These are phyloP conservation scores for Psilocybe tampanensis DNA, from an alignment of 768 basidiomycete species.

Conservation along the genomic window DNA sequence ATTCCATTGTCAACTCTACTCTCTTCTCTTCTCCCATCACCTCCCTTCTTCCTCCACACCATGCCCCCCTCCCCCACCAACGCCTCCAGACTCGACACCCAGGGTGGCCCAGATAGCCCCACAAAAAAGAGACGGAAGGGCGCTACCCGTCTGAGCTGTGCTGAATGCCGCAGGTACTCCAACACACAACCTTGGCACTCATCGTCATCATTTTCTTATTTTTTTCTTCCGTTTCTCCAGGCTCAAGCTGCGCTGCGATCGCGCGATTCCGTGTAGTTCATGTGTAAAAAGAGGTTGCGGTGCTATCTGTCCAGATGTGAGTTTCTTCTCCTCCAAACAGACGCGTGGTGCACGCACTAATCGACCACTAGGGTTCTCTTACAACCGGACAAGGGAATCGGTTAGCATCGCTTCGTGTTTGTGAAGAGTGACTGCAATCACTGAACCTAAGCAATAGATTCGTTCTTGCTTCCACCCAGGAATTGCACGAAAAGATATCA, in stretches of 20 bases:
- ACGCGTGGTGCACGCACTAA: slow-evolving; percentile 13
- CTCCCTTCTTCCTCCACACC: slow-evolving; percentile 22
- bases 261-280: slow-evolving; percentile 75
- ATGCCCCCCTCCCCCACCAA: slow-evolving; percentile 39
- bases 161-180: slow-evolving; percentile 72
- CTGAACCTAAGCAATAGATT: slow-evolving; percentile 45
- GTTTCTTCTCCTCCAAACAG: slow-evolving; percentile 25
- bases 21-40: slow-evolving; percentile 26
- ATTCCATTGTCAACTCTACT: slow-evolving; percentile 10
- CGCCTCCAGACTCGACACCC: slow-evolving; percentile 28
- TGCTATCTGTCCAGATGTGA: slow-evolving; percentile 80
- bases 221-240: slow-evolving; percentile 31
- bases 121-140: slow-evolving; percentile 68
- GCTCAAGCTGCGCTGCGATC: slow-evolving; percentile 74
- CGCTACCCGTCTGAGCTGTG: slow-evolving; percentile 77
- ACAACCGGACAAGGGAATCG: slow-evolving; percentile 85
- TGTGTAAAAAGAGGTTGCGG: slow-evolving; percentile 82
- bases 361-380: slow-evolving; percentile 59
- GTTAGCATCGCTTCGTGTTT: slow-evolving; percentile 34
- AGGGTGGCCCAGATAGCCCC: slow-evolving; percentile 28
- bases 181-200: not conserved
- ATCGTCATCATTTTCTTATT: not conserved
- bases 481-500: slow-evolving; percentile 80
- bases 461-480: slow-evolving; percentile 78
- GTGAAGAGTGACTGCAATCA: not conserved